Evolutionary conservation across 1,284 basidiomycete species (phyloP).

Genomic region (Cryptococcus sp.): DNA sequence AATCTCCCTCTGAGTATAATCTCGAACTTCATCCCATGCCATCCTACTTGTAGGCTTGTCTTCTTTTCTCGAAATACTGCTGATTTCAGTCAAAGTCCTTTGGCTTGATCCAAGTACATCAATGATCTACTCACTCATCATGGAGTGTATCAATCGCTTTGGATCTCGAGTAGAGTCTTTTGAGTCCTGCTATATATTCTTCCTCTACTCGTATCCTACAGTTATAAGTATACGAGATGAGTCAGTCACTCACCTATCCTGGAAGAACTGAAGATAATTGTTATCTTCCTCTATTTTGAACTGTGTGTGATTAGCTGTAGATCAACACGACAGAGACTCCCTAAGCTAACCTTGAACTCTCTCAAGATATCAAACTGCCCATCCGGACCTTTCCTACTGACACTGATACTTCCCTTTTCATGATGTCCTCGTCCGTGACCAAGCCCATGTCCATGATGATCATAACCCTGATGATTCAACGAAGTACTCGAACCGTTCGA

Average conservation of each 20-base stretch:
- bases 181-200: conserved; percentile 66
- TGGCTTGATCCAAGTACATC: conserved; percentile 36
- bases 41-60: conserved; percentile 56
- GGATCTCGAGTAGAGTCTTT: conserved; percentile 64
- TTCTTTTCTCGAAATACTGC: background rate
- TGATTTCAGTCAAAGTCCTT: too few species aligned
- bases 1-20: conserved; percentile 78
- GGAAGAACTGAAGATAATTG: conserved; percentile 75
- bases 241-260: conserved; percentile 62
- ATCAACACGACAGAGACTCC: background rate
- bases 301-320: conserved; percentile 18
- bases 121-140: conserved; percentile 50
- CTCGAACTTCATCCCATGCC: conserved; percentile 76
- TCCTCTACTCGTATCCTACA: conserved; percentile 75
- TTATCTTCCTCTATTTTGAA: conserved; percentile 52
- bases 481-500: background rate
- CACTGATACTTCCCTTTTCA: background rate
- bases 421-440: background rate
- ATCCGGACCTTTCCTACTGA: conserved; percentile 19
- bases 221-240: conserved; percentile 6
- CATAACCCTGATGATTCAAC: background rate
- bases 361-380: conserved; percentile 22
- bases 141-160: conserved; percentile 57
- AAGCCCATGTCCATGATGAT: background rate
- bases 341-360: conserved; percentile 22